Base-by-base conservation (phyloP, 2,329 filamentous ascomycete genomes). In the Balansia obtecta region DNA sequence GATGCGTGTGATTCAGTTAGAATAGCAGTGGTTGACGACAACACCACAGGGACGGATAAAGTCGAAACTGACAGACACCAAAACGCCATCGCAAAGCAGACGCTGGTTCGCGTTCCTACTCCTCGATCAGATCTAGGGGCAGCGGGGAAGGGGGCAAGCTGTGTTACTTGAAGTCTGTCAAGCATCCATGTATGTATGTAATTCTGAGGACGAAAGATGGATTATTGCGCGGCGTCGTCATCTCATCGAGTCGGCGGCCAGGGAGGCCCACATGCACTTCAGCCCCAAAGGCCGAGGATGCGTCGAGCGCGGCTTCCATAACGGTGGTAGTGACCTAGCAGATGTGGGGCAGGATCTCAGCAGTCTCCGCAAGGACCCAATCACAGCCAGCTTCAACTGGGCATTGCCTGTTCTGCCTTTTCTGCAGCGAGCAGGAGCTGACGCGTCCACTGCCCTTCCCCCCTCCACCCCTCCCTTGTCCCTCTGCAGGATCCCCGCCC, bases 361-460 rank as follows among this genome's bases (percentile, higher is more conserved):
- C 38, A 45, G 16, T 37, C 10, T 30, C 33, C 38, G 20, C 15
- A 33, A 20, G 11, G 18, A 38, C 15, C 51, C 44, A 52, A 50
- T 48, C 39, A 45, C 11, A 39, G 42, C 10, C 27, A 15, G 18
- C 39, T 7, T 22, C 38, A 20, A 8, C 46, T 16, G 7, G 46
- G 42, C 45, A 49, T 49, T 40, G 42, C 42, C 52, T 51, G 44
- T 18, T 37, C 12, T 11, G 20, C 42, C 52, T 51, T 46, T 18
- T 37, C 12, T 11, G 20, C 6, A 44, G 42, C 40, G 42, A 44
- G 27, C 44, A 51, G 51, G 53, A 61, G 60, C 60, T 62, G 55
- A 62, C 60, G 60, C 60, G 60, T 60, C 59, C 59, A 60, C 55
- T 53, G 56, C 42, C 48, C 56, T 51, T 43, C 47, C 40, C 37